A percentile compares a stretch with the other conserved stretches of the same genome.
phyloP scores from a whole-genome alignment of 2,329 filamentous ascomycete genomes.

The Trichoderma sp. region DNA sequence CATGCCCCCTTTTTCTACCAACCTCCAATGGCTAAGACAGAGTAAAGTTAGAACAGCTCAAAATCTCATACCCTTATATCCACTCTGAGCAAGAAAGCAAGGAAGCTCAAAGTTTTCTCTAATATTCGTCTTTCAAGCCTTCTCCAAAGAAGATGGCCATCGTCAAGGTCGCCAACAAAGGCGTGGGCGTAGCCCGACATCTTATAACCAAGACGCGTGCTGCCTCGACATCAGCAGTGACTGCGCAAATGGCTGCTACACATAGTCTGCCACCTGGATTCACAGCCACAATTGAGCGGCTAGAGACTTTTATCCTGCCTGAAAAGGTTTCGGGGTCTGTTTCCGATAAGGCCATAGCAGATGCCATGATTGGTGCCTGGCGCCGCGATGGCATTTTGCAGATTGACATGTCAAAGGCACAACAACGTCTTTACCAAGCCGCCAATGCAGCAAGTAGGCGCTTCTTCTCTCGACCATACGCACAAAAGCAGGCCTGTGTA shows the following conservation, averaged over 20 bases:
- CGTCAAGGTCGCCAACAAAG: slow-evolving; percentile 11
- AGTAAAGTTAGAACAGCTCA: neutral
- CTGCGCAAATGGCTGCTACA: neutral
- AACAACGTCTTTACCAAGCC: slow-evolving; percentile 42
- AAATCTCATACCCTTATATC: neutral
- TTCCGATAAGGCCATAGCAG: slow-evolving; percentile 44
- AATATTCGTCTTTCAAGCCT: neutral
- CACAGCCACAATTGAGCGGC: slow-evolving; percentile 34
- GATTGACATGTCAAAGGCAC: slow-evolving; percentile 45
- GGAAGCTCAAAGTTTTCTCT: neutral
- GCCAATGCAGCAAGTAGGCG: slow-evolving; percentile 44
- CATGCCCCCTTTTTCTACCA: neutral
- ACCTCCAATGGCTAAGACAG: neutral
- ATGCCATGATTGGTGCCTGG: slow-evolving; percentile 49
- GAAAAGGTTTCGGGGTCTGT: slow-evolving; percentile 41
- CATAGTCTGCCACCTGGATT: slow-evolving; percentile 38
- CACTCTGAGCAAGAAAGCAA: neutral
- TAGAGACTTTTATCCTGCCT: slow-evolving; percentile 51
- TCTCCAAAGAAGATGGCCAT: neutral
- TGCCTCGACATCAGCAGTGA: slow-evolving; percentile 17
- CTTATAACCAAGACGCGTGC: slow-evolving; percentile 13
- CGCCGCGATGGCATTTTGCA: slow-evolving; percentile 52
- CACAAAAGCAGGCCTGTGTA: slow-evolving; percentile 48
- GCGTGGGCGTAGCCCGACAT: neutral
- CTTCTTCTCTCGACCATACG: slow-evolving; percentile 46